Evolutionary conservation across 768 basidiomycete genomes (phyloP), one percentile per base, ranked within the genome.

Genomic region (Boletellus ananas): DNA sequence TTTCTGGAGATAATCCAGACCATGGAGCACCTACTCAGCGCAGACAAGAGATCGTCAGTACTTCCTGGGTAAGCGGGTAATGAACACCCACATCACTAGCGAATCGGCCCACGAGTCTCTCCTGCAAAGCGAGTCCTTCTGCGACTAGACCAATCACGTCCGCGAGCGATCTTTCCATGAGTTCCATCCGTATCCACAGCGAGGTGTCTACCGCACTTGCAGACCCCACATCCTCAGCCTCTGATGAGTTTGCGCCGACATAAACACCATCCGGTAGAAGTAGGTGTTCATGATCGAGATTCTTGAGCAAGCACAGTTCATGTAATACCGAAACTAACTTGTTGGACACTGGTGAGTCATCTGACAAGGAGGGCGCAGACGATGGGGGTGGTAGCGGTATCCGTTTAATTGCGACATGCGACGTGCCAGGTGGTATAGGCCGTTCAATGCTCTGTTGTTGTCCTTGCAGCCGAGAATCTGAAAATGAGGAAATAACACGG

Each of bases 141-240:
- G 71, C 77, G 7, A 79, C 79, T 17, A 90, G 66, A 14, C 74
- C 79, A 14, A 92, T 74, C 40, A 93, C 77, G 64, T 93, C 90
- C 58, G 90, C 90, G 57, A 93, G 71, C 62, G 88, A 90, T 54
- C 89, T 76, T 59, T 90, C 88, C 90, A 93, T 90, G 29, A 92
- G 78, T 65, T 91, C 89, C 90, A 93, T 93, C 54, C 84, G 73
- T 43, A 93, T 84, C 90, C 90, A 93, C 34, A 93, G 67, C 50
- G 82, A 78, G 54, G 81, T 80, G 50, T 83, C 83, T 18, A 69
- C 56, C 7, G 25, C 31, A 3, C 27, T 23, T 4, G 53, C 46
- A 23, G 43, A 48, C 18, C 46, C 42, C 3, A 14, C 16, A 18
- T 50, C 50, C 46, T 73, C 72, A 38, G 67, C 71, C 33, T 73